Evolutionary conservation across 163 green algal species (phyloP), one percentile per base, ranked within the genome.

Genomic region (Volvox carteri): DNA sequence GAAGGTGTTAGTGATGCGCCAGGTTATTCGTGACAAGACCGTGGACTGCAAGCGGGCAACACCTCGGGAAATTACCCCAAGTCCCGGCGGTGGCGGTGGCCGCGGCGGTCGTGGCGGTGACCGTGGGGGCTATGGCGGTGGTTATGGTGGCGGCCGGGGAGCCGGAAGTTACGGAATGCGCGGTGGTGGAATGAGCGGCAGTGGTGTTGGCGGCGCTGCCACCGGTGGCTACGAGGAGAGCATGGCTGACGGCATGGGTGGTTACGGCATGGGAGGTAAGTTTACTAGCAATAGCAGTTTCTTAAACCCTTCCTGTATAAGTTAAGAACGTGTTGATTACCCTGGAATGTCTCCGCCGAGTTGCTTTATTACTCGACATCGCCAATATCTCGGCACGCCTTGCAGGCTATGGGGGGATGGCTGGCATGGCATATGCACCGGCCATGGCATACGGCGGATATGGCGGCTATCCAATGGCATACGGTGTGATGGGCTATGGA

Each of bases 1-100:
- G 81, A 96, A 96, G 90, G 96, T 94, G 83, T 86, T 98, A 67
- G 90, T 96, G 4, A 74, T 91, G 54, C 56, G 74, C 48, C 95
- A 97, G 86, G 74, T 84, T 4, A 79, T 98, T 25, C 90, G 88
- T 39, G 95, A 94, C 44, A 85, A 85, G 8, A 76, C 72, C 28
- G 92, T 97, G 52, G 95, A 98, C 81, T 87, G 94, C 56, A 97
- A 97, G 92, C 92, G 93, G 21, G 95, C 95, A 5, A 89, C 96
- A 4, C 90, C 91, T 14, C 94, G 96, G 78, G 95, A 95, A 58
- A 44, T 46, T 33, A 72, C 77, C 2, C 83, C 83, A 33, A 80
- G 48, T 46, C 21, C 80, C 21, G 58, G 68, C 16, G 75, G 91
- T 25, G 42, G 78, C 16, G 48, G 88, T 39, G 74, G 91, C 37